These are phyloP conservation scores for Ilex asprella DNA, from an alignment of 257 asterid species.

Conservation along the genomic window DNA sequence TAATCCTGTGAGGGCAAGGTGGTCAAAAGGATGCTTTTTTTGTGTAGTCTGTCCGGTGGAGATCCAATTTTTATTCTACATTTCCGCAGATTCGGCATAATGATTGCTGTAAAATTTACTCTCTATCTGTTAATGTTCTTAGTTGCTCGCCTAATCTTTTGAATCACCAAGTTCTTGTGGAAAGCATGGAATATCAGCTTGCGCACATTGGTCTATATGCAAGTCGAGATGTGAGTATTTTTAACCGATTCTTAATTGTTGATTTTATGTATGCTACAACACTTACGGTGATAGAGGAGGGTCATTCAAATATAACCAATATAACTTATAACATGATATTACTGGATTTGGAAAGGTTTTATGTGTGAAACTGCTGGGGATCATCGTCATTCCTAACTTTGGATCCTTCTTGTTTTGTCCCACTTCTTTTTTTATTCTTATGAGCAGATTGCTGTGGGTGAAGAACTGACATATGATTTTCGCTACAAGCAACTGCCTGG, in stretches of 20 bases:
- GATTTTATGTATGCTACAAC: background rate
- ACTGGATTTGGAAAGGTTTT: too few relatives aligned
- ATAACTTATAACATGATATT: too few relatives aligned
- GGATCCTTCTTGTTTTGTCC: too few relatives aligned
- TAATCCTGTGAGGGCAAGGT: too few relatives aligned
- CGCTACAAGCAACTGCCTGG: conserved; percentile 60
- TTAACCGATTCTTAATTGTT: background rate
- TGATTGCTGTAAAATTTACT: conserved; percentile 1
- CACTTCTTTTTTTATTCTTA: background rate
- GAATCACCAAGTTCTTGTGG: conserved; percentile 93
- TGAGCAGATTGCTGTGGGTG: conserved; percentile 80
- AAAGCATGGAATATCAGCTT: conserved; percentile 88
- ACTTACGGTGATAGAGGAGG: too few relatives aligned
- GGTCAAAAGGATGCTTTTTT: too few relatives aligned
- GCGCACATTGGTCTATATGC: conserved; percentile 89
- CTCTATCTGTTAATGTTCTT: conserved; percentile 15
- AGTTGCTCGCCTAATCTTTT: conserved; percentile 92
- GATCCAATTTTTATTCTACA: too few relatives aligned
- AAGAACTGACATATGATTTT: conserved; percentile 76
- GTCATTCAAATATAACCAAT: too few relatives aligned
- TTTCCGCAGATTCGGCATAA: too few relatives aligned
- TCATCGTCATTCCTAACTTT: too few relatives aligned
- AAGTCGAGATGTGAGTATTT: conserved; percentile 70
- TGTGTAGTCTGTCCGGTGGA: too few relatives aligned
- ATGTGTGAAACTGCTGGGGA: too few relatives aligned